Base-by-base conservation (phyloP, 371 early-diverging fungal species). In the Mycotypha africana region DNA sequence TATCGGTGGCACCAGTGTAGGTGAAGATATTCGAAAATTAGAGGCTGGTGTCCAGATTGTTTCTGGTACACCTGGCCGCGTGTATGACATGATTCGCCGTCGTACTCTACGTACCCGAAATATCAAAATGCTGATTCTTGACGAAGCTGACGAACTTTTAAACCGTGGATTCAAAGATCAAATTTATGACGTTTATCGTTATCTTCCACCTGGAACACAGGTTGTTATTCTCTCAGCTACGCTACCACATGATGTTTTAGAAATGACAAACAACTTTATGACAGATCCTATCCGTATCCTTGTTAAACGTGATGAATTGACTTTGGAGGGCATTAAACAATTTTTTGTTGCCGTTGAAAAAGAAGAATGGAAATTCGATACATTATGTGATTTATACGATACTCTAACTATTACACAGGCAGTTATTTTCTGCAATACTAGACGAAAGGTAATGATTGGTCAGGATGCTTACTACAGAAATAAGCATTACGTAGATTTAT, bases 281-380 rank as follows among this genome's bases (percentile, higher is more conserved):
- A 84, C 85, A 32, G 92, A 98, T 56, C 99, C 99, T 22, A 86
- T 99, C 53, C 87, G 97, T 45, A 97, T 99, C 52, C 85, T 99
- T 49, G 97, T 99, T 49, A 99, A 99, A 86, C 95, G 97, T 75
- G 99, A 99, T 76, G 99, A 99, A 71, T 82, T 99, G 74, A 99
- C 99, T n/a, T 76, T 99, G 32, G 99, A 99, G 77, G 99, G 99
- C 53, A 99, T 99, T 69, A 95, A 95, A 64, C 99, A 99, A 67
- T 99, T 97, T 82, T 99, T 89, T 75, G 91, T 99, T 12, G 88
- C 93, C 33, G 92, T 99, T 9, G 99, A 97, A 65, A 83, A 84
- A 64, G 94, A 92, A 70, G 97, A 91, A 61, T 94, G 87, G 93
- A 98, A 92, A 69, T 90, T 92, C 49, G 94, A 90, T 72, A 99